Percentiles rank a stretch among this genome's conserved stretches.
Conservation (phyloP, 257 asterid genomes). For the Solanum chilense region DNA sequence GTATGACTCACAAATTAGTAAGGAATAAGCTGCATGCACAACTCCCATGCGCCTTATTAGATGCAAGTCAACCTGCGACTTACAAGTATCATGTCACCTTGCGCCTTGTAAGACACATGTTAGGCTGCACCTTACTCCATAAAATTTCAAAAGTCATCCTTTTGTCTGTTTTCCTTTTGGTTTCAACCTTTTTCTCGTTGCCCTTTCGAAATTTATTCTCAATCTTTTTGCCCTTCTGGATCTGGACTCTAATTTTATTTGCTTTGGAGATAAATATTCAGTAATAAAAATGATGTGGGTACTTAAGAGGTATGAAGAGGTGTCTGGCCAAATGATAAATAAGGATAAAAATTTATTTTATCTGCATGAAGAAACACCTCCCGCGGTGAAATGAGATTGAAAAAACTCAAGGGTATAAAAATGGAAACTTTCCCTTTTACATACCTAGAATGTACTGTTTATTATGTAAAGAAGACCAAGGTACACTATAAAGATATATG, state of each 20-base stretch:
- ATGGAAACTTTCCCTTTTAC: background rate
- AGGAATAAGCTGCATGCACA: background rate
- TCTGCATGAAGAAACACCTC: background rate
- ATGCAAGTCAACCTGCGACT: background rate
- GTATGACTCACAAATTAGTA: slow-evolving; percentile 47
- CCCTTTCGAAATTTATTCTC: background rate
- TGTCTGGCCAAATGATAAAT: no score
- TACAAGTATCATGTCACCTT: background rate
- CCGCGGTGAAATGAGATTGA: background rate
- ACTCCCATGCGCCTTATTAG: background rate
- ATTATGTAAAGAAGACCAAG: background rate
- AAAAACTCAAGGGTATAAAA: background rate
- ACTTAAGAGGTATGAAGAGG: background rate
- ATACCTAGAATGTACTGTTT: background rate
- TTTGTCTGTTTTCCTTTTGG: background rate
- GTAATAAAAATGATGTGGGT: background rate
- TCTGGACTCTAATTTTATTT: no score
- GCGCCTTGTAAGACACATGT: background rate
- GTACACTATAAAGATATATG: background rate
- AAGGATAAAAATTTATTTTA: no score
- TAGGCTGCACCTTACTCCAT: background rate
- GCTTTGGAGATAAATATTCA: background rate
- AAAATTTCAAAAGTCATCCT: background rate
- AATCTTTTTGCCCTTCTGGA: background rate
- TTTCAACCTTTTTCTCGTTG: background rate